Percentiles rank a stretch among this genome's conserved stretches.
Evolutionary conservation across 2,329 filamentous ascomycete genomes (phyloP).

Genomic region (Kalaharituber pfeilii): DNA sequence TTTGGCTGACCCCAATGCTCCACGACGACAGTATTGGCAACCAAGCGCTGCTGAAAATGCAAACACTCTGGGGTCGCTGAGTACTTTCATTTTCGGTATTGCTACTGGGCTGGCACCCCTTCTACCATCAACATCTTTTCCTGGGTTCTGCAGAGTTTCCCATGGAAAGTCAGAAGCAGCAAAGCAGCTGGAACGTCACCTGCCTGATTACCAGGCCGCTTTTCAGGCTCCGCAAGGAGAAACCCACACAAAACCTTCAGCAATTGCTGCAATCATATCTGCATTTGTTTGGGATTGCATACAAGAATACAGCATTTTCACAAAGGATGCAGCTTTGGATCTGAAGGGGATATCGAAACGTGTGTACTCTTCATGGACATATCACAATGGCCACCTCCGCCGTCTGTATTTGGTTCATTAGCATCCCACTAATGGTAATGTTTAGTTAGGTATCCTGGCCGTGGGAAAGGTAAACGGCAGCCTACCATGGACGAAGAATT

Average conservation of each 20-base stretch:
- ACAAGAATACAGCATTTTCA: neutral
- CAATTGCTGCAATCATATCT: neutral
- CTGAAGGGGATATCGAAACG: neutral
- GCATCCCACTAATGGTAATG: neutral
- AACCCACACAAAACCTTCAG: neutral
- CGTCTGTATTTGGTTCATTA: no score
- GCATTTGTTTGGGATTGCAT: neutral
- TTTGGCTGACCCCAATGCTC: no score
- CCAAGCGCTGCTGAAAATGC: neutral
- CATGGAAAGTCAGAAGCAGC: neutral
- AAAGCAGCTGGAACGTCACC: neutral
- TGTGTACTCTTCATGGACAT: neutral
- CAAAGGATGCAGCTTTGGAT: neutral
- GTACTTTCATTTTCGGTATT: neutral
- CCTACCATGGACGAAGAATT: neutral
- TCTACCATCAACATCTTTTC: neutral
- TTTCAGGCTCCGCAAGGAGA: neutral
- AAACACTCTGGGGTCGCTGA: neutral
- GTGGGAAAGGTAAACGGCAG: neutral
- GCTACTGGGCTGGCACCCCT: neutral
- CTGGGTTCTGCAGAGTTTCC: neutral
- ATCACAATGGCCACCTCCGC: neutral
- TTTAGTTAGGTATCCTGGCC: neutral
- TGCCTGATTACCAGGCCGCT: neutral
- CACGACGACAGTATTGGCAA: neutral